Conservation (phyloP, 116 monocot species). For the Zostera marina region DNA sequence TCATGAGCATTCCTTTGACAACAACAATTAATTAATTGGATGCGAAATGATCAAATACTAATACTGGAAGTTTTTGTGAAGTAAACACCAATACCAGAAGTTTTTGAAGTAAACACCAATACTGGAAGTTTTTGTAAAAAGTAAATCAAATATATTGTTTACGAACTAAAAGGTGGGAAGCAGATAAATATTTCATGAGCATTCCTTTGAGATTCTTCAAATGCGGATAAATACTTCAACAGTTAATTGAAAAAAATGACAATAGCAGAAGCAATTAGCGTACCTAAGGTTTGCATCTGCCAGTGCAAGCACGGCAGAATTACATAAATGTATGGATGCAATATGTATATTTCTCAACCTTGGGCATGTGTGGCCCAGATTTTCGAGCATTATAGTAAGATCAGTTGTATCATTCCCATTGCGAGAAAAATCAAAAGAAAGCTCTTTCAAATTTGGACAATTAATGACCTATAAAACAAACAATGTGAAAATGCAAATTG, state of each 20-base stretch:
- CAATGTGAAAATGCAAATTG: not conserved
- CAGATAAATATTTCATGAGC: too few species aligned
- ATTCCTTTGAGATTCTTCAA: not conserved
- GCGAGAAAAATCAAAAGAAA: constrained; percentile 72
- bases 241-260: not conserved
- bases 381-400: constrained; percentile 53
- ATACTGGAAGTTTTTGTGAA: too few species aligned
- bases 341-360: constrained; percentile 58
- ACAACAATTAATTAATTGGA: too few species aligned
- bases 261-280: constrained; percentile 1
- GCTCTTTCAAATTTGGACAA: constrained; percentile 79
- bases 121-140: too few species aligned
- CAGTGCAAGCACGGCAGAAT: constrained; percentile 80
- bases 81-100: too few species aligned
- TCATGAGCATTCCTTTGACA: too few species aligned
- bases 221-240: not conserved
- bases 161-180: too few species aligned
- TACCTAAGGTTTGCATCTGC: constrained; percentile 69
- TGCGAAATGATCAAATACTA: too few species aligned
- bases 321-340: constrained; percentile 53
- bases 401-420: constrained; percentile 93
- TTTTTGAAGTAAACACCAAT: too few species aligned
- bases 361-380: constrained; percentile 48
- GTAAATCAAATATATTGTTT: too few species aligned
- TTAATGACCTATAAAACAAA: constrained; percentile 37